Percentiles rank a stretch among this genome's conserved stretches.
phyloP scores from a whole-genome alignment of 805 yeast genomes.

The Saturnispora quitensis region DNA sequence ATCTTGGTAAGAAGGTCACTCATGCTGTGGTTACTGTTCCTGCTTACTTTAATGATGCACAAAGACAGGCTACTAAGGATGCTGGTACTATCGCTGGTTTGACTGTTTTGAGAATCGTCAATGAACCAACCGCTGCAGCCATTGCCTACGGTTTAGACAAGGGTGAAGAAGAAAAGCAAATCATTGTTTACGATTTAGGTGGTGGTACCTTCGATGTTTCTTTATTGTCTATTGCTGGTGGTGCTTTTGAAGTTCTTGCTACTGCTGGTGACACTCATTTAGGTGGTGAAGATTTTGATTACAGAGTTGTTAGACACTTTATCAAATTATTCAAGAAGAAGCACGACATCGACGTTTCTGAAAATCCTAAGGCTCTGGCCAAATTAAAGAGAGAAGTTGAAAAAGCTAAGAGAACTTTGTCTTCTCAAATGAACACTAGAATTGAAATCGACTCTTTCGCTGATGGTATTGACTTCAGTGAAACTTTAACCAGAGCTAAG shows the following conservation, averaged over 20 bases:
- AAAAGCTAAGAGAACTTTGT: slow-evolving; percentile 94
- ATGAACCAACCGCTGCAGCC: slow-evolving; percentile 97
- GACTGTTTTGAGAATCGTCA: slow-evolving; percentile 79
- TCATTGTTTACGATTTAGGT: slow-evolving; percentile 89
- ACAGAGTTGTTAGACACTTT: slow-evolving; percentile 80
- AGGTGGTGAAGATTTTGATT: slow-evolving; percentile 97
- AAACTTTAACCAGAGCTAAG: slow-evolving; percentile 93
- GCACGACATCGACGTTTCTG: slow-evolving; percentile 72
- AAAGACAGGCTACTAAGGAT: slow-evolving; percentile 89
- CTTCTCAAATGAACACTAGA: slow-evolving; percentile 91
- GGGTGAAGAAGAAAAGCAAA: slow-evolving; percentile 75
- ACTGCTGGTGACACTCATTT: slow-evolving; percentile 95
- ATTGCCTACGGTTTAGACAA: slow-evolving; percentile 92
- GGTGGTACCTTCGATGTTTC: slow-evolving; percentile 98
- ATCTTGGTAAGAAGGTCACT: slow-evolving; percentile 72
- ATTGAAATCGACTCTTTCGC: slow-evolving; percentile 92
- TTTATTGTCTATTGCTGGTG: slow-evolving; percentile 76
- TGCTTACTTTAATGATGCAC: slow-evolving; percentile 89
- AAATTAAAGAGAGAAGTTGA: slow-evolving; percentile 96
- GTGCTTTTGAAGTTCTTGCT: slow-evolving; percentile 87
- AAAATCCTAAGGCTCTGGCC: slow-evolving; percentile 79
- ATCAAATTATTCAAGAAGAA: slow-evolving; percentile 86
- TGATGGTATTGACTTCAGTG: slow-evolving; percentile 93
- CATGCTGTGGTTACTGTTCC: slow-evolving; percentile 92
- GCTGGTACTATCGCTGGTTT: slow-evolving; percentile 90